phyloP scores from a whole-genome alignment of 2,329 filamentous ascomycete genomes.

The Fusarium praegraminearum region DNA sequence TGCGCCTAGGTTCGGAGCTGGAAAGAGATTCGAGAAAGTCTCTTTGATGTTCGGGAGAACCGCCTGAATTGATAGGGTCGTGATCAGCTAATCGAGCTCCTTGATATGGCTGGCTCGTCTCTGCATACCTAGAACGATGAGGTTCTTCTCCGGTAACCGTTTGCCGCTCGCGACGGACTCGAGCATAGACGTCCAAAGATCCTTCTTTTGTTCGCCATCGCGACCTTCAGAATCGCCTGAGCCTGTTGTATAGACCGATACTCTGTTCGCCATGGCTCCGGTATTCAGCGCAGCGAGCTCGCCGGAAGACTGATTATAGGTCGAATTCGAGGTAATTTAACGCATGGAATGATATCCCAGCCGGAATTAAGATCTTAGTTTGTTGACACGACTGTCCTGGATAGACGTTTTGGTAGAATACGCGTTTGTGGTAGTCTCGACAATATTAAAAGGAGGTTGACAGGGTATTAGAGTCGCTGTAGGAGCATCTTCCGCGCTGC shows the following conservation, averaged over 20 bases:
- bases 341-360: slow-evolving; percentile 23
- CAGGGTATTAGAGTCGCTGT: slow-evolving; percentile 41
- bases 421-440: slow-evolving; percentile 36
- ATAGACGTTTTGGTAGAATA: slow-evolving; percentile 19
- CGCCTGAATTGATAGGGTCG: slow-evolving; percentile 64
- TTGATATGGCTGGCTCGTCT: not conserved
- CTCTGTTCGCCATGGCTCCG: slow-evolving; percentile 65
- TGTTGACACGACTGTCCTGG: slow-evolving; percentile 1
- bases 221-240: slow-evolving; percentile 67
- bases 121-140: slow-evolving; percentile 81
- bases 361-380: slow-evolving; percentile 3
- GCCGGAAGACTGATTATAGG: slow-evolving; percentile 17
- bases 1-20: slow-evolving; percentile 65
- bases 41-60: slow-evolving; percentile 83
- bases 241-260: slow-evolving; percentile 69
- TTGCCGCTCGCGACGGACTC: slow-evolving; percentile 91
- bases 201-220: slow-evolving; percentile 80
- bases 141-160: slow-evolving; percentile 89
- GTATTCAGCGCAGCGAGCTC: slow-evolving; percentile 34
- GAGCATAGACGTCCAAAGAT: slow-evolving; percentile 95
- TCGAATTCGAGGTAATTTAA: slow-evolving; percentile 21
- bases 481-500: slow-evolving; percentile 47
- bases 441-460: slow-evolving; percentile 42
- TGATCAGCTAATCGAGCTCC: slow-evolving; percentile 48
- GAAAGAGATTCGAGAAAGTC: slow-evolving; percentile 81